phyloP scores from a whole-genome alignment of 2,329 filamentous ascomycete species.

The Drechslerella dactyloides region DNA sequence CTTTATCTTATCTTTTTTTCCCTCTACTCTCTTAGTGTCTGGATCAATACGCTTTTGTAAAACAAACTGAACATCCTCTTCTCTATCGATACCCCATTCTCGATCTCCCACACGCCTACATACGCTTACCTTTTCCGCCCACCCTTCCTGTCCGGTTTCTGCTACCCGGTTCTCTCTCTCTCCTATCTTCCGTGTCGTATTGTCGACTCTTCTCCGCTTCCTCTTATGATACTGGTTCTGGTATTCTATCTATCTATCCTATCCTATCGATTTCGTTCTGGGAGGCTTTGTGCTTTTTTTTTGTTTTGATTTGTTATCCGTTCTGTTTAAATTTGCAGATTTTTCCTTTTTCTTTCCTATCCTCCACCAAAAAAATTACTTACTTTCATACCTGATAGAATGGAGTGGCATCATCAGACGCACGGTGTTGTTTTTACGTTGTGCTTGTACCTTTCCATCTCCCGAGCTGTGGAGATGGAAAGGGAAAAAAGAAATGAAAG shows the following conservation, averaged over 20 bases:
- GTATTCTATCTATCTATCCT: background rate
- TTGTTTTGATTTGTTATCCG: background rate
- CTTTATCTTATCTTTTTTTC: conserved; percentile 39
- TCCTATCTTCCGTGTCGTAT: conserved; percentile 4
- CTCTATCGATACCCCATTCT: conserved; percentile 47
- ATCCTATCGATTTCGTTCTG: conserved; percentile 6
- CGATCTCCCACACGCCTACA: conserved; percentile 12
- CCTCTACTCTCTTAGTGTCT: background rate
- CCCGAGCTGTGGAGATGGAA: conserved; percentile 1
- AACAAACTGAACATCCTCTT: conserved; percentile 40
- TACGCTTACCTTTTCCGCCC: conserved; percentile 16
- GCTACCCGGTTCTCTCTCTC: background rate
- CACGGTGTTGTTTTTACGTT: conserved; percentile 32
- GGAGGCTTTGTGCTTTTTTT: conserved; percentile 5
- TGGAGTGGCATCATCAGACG: conserved; percentile 37
- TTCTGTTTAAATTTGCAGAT: too few species aligned
- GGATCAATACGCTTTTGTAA: conserved; percentile 45
- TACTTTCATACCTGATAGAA: conserved; percentile 47
- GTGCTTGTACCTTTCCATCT: conserved; percentile 9
- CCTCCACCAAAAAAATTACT: conserved; percentile 9
- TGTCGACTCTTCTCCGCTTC: background rate
- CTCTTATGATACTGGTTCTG: background rate
- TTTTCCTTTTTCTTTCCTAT: too few species aligned
- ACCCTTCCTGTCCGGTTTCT: conserved; percentile 6
- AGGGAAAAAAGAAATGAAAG: background rate